Conservation (phyloP, 129 eudicot genomes). For the Flaveria ramosissima region DNA sequence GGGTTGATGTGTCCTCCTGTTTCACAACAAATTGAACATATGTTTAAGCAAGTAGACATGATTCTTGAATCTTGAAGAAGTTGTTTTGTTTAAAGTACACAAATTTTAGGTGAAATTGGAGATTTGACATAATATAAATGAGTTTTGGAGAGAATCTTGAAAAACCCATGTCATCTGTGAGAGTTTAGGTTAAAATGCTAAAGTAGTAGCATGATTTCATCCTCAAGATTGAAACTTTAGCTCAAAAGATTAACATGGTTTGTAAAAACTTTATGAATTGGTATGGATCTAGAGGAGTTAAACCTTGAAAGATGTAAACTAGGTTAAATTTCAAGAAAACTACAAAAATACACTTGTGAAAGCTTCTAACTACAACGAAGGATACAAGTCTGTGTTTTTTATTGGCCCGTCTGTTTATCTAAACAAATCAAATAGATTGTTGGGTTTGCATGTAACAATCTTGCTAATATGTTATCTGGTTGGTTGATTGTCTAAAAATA, state of each 20-base stretch:
- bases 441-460: too few relatives aligned
- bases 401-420: too few relatives aligned
- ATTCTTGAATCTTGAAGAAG: constrained; percentile 1
- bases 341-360: not conserved
- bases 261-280: constrained; percentile 13
- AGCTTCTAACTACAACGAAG: too few relatives aligned
- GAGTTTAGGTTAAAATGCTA: not conserved
- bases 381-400: too few relatives aligned
- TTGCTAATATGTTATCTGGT: too few relatives aligned
- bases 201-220: not conserved
- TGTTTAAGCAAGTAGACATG: not conserved
- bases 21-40: constrained; percentile 13
- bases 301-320: not conserved
- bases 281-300: constrained; percentile 20
- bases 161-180: constrained; percentile 16
- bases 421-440: too few relatives aligned
- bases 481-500: too few relatives aligned
- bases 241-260: constrained; percentile 16
- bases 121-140: not conserved
- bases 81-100: too few relatives aligned
- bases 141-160: not conserved
- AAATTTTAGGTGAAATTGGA: too few relatives aligned
- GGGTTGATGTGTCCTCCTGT: constrained; percentile 99
- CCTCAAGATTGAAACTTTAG: constrained; percentile 7
- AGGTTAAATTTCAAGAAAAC: constrained; percentile 2